Evolutionary conservation across 768 basidiomycete species (phyloP).

Genomic region (Russula abietina): DNA sequence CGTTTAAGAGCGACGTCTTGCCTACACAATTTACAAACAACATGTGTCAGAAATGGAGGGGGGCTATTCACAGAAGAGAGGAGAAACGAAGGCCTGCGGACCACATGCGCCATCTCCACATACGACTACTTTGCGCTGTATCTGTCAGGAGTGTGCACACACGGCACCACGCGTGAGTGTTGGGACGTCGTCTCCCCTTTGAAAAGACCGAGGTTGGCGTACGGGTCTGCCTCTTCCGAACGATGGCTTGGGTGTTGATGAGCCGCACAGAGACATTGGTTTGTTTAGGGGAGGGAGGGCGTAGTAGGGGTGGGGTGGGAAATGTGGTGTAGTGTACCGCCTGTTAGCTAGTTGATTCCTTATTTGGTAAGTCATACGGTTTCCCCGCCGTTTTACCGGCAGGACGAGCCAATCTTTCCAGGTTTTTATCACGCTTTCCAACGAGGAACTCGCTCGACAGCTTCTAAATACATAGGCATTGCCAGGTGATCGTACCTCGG

Average conservation of each 20-base stretch:
- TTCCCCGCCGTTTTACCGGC: no score
- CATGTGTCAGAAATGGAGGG: slow-evolving; percentile 5
- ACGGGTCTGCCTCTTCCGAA: slow-evolving; percentile 19
- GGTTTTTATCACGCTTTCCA: background rate
- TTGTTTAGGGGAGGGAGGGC: background rate
- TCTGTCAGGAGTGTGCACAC: slow-evolving; percentile 29
- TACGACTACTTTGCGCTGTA: slow-evolving; percentile 72
- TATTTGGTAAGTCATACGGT: background rate
- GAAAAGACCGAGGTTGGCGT: background rate
- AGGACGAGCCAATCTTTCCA: no score
- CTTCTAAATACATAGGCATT: slow-evolving; percentile 2
- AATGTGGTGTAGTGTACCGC: slow-evolving; percentile 2
- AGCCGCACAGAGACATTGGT: slow-evolving; percentile 17
- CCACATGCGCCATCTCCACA: slow-evolving; percentile 96
- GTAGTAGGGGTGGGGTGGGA: slow-evolving; percentile 10
- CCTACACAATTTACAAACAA: slow-evolving; percentile 35
- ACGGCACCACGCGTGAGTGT: background rate
- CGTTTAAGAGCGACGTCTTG: slow-evolving; percentile 82
- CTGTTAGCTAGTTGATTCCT: background rate
- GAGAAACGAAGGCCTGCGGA: slow-evolving; percentile 33
- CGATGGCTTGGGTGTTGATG: slow-evolving; percentile 13
- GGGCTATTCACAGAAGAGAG: slow-evolving; percentile 12
- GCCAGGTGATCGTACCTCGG: background rate
- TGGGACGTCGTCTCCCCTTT: background rate
- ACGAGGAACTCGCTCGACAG: background rate